Evolutionary conservation across 768 basidiomycete species (phyloP).

Genomic region (Russula emetica): DNA sequence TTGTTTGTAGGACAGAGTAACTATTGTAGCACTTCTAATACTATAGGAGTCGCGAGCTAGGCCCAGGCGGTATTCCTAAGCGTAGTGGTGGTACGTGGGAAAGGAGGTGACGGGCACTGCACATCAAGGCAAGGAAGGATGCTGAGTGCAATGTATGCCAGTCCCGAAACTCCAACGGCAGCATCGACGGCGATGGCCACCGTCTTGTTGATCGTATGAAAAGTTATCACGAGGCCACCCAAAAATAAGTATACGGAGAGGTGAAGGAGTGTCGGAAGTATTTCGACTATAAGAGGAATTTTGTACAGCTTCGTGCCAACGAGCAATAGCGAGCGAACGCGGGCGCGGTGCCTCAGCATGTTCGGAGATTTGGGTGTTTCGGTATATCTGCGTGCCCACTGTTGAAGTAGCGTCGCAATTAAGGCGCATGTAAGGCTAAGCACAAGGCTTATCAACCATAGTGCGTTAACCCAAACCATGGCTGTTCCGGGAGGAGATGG

Average conservation of each 20-base stretch:
- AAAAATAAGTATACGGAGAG: not conserved
- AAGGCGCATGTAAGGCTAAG: not conserved
- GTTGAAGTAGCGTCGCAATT: not conserved
- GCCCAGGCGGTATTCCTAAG: no score
- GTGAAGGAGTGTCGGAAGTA: not conserved
- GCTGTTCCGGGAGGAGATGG: not conserved
- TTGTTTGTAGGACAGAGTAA: no score
- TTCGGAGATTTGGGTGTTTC: not conserved
- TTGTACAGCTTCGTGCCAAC: not conserved
- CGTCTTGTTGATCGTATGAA: not conserved
- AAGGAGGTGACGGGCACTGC: not conserved
- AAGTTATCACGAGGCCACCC: not conserved
- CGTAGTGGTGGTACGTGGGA: no score
- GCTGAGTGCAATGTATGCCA: not conserved
- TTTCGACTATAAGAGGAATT: not conserved
- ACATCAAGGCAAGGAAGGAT: not conserved
- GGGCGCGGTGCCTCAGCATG: not conserved
- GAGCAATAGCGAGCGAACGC: not conserved
- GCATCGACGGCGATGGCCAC: not conserved
- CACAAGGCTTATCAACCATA: not conserved
- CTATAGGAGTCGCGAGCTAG: no score
- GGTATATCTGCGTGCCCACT: not conserved
- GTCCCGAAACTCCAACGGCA: not conserved
- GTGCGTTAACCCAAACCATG: not conserved
- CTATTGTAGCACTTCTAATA: no score